phyloP scores from a whole-genome alignment of 164 flowering plant genomes.

The Stephania yunnanensis region DNA sequence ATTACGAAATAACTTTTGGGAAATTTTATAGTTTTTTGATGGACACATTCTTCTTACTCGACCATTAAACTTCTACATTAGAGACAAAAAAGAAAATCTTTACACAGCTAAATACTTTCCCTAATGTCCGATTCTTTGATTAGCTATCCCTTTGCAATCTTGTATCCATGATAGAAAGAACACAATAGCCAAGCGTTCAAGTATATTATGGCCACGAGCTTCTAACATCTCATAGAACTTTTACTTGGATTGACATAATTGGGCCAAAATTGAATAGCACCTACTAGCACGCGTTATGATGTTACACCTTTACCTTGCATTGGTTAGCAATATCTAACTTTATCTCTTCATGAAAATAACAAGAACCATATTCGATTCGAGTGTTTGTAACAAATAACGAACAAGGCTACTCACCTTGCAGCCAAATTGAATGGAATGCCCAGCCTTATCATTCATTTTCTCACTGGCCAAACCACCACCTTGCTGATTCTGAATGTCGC shows the following conservation, averaged over 20 bases:
- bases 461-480: conserved; percentile 21
- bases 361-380: neutral
- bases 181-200: neutral
- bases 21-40: neutral
- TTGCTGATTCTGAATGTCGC: conserved; percentile 18
- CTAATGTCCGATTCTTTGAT: neutral
- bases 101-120: neutral
- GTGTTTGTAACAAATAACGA: neutral
- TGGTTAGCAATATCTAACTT: neutral
- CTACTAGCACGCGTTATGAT: neutral
- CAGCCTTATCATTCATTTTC: conserved; percentile 24
- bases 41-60: neutral
- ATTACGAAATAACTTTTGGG: neutral
- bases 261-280: neutral
- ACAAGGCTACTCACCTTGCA: conserved; percentile 17
- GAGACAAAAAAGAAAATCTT: neutral
- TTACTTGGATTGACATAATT: neutral
- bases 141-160: neutral
- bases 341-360: neutral
- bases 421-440: conserved; percentile 11
- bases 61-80: neutral
- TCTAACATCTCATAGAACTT: neutral
- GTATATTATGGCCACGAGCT: neutral
- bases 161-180: neutral
- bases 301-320: neutral